phyloP scores from a whole-genome alignment of 495 filamentous ascomycete genomes.

The Aspergillus heteromorphus region DNA sequence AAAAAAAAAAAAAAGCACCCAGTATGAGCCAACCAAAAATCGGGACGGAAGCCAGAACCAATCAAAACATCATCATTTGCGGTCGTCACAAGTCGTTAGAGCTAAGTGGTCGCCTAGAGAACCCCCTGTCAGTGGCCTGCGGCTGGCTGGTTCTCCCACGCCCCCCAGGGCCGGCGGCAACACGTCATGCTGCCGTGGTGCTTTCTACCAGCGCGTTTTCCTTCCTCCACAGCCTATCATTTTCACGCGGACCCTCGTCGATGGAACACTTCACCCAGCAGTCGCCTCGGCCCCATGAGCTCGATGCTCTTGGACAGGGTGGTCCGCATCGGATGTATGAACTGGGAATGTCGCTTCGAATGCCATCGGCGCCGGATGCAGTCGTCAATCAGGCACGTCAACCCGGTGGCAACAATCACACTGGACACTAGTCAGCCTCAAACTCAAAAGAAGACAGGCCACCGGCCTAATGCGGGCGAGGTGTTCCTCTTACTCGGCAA shows the following conservation, averaged over 20 bases:
- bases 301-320: constrained; percentile 58
- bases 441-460: constrained; percentile 1
- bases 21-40: neutral
- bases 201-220: neutral
- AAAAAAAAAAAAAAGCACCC: constrained; percentile 3
- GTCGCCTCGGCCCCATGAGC: constrained; percentile 60
- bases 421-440: constrained; percentile 41
- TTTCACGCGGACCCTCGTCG: constrained; percentile 43
- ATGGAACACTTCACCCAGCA: constrained; percentile 77
- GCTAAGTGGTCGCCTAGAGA: neutral
- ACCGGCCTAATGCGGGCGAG: neutral
- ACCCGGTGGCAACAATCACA: constrained; percentile 82
- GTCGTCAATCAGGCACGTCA: constrained; percentile 89
- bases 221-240: neutral
- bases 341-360: constrained; percentile 53
- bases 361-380: constrained; percentile 80
- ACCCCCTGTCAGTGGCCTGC: neutral
- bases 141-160: neutral
- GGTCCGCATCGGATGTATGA: constrained; percentile 50
- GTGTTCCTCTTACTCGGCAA: constrained; percentile 88
- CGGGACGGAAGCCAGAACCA: no score
- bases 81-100: neutral
- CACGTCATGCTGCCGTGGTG: neutral
- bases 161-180: neutral
- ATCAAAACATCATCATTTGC: neutral